These are phyloP conservation scores for Lasiodiplodia sp. DNA, from an alignment of 2,329 filamentous ascomycete genomes.

Conservation along the genomic window DNA sequence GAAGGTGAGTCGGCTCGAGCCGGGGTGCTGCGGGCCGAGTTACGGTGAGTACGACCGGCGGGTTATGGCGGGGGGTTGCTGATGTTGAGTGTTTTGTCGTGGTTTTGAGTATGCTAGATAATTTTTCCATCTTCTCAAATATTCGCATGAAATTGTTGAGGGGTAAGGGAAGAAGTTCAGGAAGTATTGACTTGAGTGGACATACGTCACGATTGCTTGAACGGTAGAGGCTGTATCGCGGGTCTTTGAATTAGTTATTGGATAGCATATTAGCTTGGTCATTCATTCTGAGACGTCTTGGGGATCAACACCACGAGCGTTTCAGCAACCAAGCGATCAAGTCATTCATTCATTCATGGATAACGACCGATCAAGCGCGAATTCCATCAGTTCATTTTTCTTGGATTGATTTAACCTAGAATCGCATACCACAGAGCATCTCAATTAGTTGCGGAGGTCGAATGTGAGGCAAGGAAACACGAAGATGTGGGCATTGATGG, in stretches of 20 bases:
- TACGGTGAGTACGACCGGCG: not conserved
- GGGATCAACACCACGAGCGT: not conserved
- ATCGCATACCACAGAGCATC: not conserved
- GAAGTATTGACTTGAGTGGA: too few relatives aligned
- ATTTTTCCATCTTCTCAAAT: not conserved
- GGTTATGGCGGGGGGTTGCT: too few relatives aligned
- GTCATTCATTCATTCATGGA: not conserved
- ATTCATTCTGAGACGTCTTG: not conserved
- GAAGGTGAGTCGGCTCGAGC: not conserved
- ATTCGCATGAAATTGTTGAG: not conserved
- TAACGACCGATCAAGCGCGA: not conserved
- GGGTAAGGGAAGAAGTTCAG: too few relatives aligned
- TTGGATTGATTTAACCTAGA: not conserved
- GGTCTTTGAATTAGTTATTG: too few relatives aligned
- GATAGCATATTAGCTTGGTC: not conserved
- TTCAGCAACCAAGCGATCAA: not conserved
- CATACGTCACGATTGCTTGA: too few relatives aligned
- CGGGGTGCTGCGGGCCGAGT: not conserved
- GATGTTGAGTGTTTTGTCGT: too few relatives aligned
- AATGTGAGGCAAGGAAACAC: too few relatives aligned
- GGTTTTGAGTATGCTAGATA: too few relatives aligned
- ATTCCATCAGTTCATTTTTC: not conserved
- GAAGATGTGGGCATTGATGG: too few relatives aligned
- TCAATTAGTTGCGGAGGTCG: too few relatives aligned
- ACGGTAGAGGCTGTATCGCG: too few relatives aligned